Evolutionary conservation across 345 rosid species (phyloP).

Genomic region (Hirschfeldia incana): DNA sequence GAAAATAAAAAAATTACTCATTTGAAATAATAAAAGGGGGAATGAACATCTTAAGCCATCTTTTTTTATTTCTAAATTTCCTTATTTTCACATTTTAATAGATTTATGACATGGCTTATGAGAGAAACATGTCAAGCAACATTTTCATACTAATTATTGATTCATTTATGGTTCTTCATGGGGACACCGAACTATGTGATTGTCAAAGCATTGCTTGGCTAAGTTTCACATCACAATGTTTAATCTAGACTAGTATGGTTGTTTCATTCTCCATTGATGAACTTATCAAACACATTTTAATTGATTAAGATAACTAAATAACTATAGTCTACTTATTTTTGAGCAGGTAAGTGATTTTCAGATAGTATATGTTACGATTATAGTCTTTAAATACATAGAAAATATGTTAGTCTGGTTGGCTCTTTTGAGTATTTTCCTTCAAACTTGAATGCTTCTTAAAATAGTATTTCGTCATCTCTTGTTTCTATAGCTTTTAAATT

Average conservation of each 20-base stretch:
- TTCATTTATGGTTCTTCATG: not conserved
- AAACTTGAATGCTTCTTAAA: not conserved
- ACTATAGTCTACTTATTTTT: not conserved
- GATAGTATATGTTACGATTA: not conserved
- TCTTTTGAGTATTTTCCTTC: not conserved
- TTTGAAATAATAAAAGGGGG: not conserved
- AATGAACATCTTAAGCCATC: not conserved
- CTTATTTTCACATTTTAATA: not conserved
- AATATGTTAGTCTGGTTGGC: not conserved
- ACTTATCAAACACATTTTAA: not conserved
- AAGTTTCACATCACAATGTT: slow-evolving; percentile 32
- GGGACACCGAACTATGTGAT: slow-evolving; percentile 20
- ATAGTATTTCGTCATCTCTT: not conserved
- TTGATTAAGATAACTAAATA: not conserved
- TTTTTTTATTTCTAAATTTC: not conserved
- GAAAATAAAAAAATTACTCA: not conserved
- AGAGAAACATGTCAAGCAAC: slow-evolving; percentile 9
- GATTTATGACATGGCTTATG: not conserved
- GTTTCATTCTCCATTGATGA: not conserved
- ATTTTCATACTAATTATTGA: not conserved
- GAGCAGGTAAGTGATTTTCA: not conserved
- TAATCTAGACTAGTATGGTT: slow-evolving; percentile 9
- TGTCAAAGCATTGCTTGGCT: slow-evolving; percentile 18
- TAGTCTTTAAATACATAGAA: not conserved
- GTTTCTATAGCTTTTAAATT: not conserved